Base-by-base conservation (phyloP, 176 grass and related monocot species). In the Echinochloa phyllopogon region DNA sequence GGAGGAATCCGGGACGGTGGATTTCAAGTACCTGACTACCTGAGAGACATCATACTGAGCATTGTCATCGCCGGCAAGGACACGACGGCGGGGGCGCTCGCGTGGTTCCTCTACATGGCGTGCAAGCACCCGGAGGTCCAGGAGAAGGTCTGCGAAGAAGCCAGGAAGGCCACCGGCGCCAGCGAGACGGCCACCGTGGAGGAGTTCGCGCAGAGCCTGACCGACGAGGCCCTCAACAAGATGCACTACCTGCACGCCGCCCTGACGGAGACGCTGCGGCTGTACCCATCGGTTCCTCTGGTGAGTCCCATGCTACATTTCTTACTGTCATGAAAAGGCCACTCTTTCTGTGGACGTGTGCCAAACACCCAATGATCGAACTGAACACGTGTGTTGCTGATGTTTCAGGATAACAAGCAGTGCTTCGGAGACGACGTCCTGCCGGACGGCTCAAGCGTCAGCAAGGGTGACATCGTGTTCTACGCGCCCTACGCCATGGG, bases 41-140 rank as follows among this genome's bases (percentile, higher is more conserved):
- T 94, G 63, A 62, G 93, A 41, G 90, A 92, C 78, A 92, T 94
- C 64, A 90, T 92, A 36, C 79, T 90, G 48, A 88, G 74, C 82
- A 88, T 94, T 0, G 87, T 92, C 41, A 86, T 94, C 37, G 93
- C 90, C 13, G 90, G 93, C 17, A 94, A 92, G 84, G 93, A 92
- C 70, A 84, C 90, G 6, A 90, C 90, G 0, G 90, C 93, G 5
- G 85, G 89, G 0, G 60, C 75, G 3, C 87, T 94, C 0, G 27
- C 93, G n/a, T 92, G 93, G 93, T 94, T 94, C 63, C 67, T 94
- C 36, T 92, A 86, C 82, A 88, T 92, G 93, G 59, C 87, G 37
- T 92, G 93, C 93, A 88, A 83, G 74, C 74, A 94, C 58, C 87
- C 93, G 57, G 66, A 82, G 0, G 64, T 88, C 29, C 93, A 92